Conservation (phyloP, 495 filamentous ascomycete genomes). For the Aspergillus indologenus region DNA sequence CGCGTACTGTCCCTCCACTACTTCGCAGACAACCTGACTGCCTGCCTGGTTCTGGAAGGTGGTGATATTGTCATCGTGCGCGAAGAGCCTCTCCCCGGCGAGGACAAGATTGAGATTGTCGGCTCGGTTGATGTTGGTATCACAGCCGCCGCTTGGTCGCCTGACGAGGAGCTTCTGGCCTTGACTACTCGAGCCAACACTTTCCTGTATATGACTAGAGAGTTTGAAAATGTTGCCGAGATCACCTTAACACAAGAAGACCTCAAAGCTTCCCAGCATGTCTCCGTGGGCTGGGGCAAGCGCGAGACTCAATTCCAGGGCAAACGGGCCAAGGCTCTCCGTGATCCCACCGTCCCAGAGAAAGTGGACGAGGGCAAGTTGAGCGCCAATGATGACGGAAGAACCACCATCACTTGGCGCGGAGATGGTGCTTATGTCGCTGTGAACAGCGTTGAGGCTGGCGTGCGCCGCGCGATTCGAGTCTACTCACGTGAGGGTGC, state of each 20-base stretch:
- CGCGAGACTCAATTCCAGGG: slow-evolving; percentile 97
- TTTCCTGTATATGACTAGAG: slow-evolving; percentile 86
- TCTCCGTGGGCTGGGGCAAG: slow-evolving; percentile 98
- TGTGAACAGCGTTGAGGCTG: slow-evolving; percentile 69
- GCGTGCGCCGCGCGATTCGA: slow-evolving; percentile 69
- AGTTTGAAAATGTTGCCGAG: slow-evolving; percentile 78
- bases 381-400: slow-evolving; percentile 66
- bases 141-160: slow-evolving; percentile 86
- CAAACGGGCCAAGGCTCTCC: slow-evolving; percentile 81
- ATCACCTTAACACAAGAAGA: slow-evolving; percentile 70
- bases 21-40: slow-evolving; percentile 72
- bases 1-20: slow-evolving; percentile 73
- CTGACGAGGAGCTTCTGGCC: slow-evolving; percentile 86
- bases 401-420: slow-evolving; percentile 80
- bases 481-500: slow-evolving; percentile 87
- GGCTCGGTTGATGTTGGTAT: slow-evolving; percentile 92
- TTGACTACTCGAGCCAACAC: slow-evolving; percentile 77
- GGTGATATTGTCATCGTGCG: slow-evolving; percentile 86
- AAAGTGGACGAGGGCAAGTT: slow-evolving; percentile 80
- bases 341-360: slow-evolving; percentile 93
- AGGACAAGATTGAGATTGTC: slow-evolving; percentile 86
- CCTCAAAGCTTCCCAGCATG: slow-evolving; percentile 85
- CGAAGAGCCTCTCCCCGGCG: slow-evolving; percentile 65
- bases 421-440: slow-evolving; percentile 93
- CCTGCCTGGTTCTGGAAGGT: slow-evolving; percentile 79